Base-by-base conservation (phyloP, 2,329 filamentous ascomycete species). In the Colletotrichum lupini region DNA sequence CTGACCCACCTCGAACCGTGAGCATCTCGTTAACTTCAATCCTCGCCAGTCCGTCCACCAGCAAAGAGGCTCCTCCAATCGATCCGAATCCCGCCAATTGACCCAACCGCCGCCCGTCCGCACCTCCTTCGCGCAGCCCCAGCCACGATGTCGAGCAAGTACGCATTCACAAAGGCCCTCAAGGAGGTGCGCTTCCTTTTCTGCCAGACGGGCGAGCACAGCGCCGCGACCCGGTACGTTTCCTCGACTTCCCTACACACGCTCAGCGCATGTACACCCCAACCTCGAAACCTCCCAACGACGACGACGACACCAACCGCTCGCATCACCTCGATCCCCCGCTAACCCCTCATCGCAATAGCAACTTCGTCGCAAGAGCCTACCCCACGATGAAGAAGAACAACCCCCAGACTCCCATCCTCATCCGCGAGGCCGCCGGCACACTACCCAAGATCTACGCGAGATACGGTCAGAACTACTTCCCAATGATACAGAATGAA, bases 361-460 rank as follows among this genome's bases (percentile, higher is more conserved):
- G 97, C 83, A 92, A 93, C 35, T 99, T 99, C 86, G 89, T 99
- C 77, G 93, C 92, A 76, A 92, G 94, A 82, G 92, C 95, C 77
- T 99, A 99, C 85, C 97, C 97, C 59, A 97, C 94, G 74, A 98
- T 99, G 96, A 99, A 99, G 92, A 97, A 97, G 89, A 94, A 96
- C 89, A 99, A 99, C 87, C 97, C 97, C 70, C 88, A 94, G 84
- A 95, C 90, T 61, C 97, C 97, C 67, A 98, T 99, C 85, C 88
- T 99, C 88, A 92, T 99, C 80, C 94, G 97, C 81, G 97, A 98
- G 88, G 97, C 96, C 66, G 87, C 91, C 78, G 95, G 94, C 80
- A 94, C 94, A 67, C 87, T 93, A 82, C 96, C 97, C 76, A 93
- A 91, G 83, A 91, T 99, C 76, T 98, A 93, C 84, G 95, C 96